Percentiles rank a stretch among this genome's conserved stretches.
Evolutionary conservation across 805 yeast genomes (phyloP).

Genomic region (Kuraishia molischiana): DNA sequence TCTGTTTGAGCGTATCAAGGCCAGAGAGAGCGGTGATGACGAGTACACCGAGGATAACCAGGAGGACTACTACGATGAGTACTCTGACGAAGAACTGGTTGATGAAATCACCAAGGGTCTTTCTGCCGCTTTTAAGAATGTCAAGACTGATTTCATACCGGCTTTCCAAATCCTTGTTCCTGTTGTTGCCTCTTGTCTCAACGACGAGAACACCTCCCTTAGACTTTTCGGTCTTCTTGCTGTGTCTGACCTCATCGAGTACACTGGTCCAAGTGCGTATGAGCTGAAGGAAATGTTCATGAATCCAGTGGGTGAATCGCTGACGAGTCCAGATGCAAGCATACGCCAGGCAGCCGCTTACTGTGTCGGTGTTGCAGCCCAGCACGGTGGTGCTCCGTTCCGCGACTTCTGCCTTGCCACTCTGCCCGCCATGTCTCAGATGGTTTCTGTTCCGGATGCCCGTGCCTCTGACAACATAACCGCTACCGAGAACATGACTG

Average conservation of each 20-base stretch:
- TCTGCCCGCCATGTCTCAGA: constrained; percentile 65
- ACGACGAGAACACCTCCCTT: constrained; percentile 58
- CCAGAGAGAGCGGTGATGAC: constrained; percentile 68
- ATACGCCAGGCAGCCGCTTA: constrained; percentile 84
- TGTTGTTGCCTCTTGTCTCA: constrained; percentile 47
- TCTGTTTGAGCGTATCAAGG: constrained; percentile 58
- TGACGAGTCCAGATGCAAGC: constrained; percentile 56
- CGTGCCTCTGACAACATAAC: constrained; percentile 74
- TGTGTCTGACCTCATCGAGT: constrained; percentile 73
- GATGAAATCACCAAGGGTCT: constrained; percentile 79
- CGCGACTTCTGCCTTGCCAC: constrained; percentile 56
- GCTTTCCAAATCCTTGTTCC: constrained; percentile 59
- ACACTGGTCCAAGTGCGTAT: constrained; percentile 59
- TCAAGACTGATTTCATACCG: constrained; percentile 47
- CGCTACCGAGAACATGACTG: constrained; percentile 81
- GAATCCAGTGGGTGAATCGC: constrained; percentile 52
- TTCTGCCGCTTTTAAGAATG: constrained; percentile 57
- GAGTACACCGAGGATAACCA: constrained; percentile 84
- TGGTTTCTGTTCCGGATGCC: constrained; percentile 71
- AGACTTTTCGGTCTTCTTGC: constrained; percentile 73
- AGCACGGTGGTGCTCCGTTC: constrained; percentile 59
- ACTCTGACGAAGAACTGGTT: constrained; percentile 80
- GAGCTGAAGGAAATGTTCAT: constrained; percentile 58
- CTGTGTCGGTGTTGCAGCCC: constrained; percentile 80
- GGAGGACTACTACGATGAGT: constrained; percentile 79